phyloP scores from a whole-genome alignment of 768 basidiomycete species.

The Megacollybia marginata region DNA sequence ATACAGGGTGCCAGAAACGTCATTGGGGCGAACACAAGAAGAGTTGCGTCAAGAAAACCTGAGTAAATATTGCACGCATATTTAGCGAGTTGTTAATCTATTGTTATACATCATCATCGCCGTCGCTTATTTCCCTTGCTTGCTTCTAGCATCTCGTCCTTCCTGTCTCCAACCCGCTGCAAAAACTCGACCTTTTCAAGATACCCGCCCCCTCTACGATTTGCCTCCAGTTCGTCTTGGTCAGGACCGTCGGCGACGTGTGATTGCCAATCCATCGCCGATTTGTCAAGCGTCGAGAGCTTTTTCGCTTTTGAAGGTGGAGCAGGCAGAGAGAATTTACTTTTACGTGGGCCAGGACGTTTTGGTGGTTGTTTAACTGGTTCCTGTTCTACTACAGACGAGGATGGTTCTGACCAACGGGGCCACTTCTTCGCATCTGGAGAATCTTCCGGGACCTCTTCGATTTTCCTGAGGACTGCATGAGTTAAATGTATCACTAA shows the following conservation, averaged over 20 bases:
- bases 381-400: constrained; percentile 7
- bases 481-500: constrained; percentile 1
- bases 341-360: constrained; percentile 60
- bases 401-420: constrained; percentile 29
- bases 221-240: constrained; percentile 68
- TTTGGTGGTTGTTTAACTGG: constrained; percentile 17
- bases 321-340: constrained; percentile 48
- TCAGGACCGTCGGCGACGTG: constrained; percentile 48
- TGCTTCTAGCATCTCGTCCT: constrained; percentile 56
- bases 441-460: constrained; percentile 67
- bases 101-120: constrained; percentile 15
- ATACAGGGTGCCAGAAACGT: constrained; percentile 29
- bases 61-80: background rate
- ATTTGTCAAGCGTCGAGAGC: constrained; percentile 79
- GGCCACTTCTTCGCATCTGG: constrained; percentile 76
- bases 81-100: background rate
- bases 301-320: constrained; percentile 65
- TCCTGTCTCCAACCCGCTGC: constrained; percentile 64
- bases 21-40: constrained; percentile 35
- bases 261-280: constrained; percentile 77
- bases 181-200: constrained; percentile 83
- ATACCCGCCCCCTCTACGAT: constrained; percentile 71
- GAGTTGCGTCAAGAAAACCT: constrained; percentile 9
- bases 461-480: constrained; percentile 49
- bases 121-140: constrained; percentile 50